Conservation (phyloP, 2,329 filamentous ascomycete species). For the Corynespora cassiicola region DNA sequence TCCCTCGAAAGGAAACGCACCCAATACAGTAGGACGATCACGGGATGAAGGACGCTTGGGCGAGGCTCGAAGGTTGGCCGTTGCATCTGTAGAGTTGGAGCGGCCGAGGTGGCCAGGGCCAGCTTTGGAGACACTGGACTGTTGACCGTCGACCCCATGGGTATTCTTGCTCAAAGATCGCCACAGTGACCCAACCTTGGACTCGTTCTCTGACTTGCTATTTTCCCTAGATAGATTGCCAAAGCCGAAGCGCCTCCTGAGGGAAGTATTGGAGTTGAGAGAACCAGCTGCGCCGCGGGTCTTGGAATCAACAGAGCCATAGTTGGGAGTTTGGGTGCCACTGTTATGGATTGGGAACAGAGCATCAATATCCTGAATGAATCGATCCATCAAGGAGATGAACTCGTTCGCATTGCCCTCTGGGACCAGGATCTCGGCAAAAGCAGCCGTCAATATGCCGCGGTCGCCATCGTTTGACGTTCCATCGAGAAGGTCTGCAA, state of each 20-base stretch:
- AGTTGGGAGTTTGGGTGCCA: conserved; percentile 53
- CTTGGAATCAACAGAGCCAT: conserved; percentile 65
- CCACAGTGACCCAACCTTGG: conserved; percentile 79
- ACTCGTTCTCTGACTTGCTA: conserved; percentile 73
- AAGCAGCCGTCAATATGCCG: conserved; percentile 84
- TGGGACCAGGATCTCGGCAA: conserved; percentile 83
- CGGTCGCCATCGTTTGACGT: conserved; percentile 91
- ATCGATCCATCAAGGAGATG: conserved; percentile 84
- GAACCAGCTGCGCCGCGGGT: conserved; percentile 72
- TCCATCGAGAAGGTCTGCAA: conserved; percentile 86
- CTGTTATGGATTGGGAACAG: conserved; percentile 75
- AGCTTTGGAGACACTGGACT: conserved; percentile 69
- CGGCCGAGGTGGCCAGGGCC: conserved; percentile 62
- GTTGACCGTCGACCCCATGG: conserved; percentile 52
- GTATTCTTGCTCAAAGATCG: conserved; percentile 85
- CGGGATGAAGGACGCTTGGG: conserved; percentile 62
- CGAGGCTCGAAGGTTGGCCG: conserved; percentile 55
- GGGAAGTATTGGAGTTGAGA: conserved; percentile 84
- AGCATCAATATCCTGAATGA: conserved; percentile 87
- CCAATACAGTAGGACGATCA: conserved; percentile 58
- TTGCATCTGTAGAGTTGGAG: conserved; percentile 79
- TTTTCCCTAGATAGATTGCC: conserved; percentile 78
- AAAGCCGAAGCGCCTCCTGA: conserved; percentile 84
- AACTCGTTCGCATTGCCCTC: conserved; percentile 81
- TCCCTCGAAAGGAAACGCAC: conserved; percentile 57